phyloP scores from a whole-genome alignment of 768 basidiomycete genomes.

The Trametes punicea region DNA sequence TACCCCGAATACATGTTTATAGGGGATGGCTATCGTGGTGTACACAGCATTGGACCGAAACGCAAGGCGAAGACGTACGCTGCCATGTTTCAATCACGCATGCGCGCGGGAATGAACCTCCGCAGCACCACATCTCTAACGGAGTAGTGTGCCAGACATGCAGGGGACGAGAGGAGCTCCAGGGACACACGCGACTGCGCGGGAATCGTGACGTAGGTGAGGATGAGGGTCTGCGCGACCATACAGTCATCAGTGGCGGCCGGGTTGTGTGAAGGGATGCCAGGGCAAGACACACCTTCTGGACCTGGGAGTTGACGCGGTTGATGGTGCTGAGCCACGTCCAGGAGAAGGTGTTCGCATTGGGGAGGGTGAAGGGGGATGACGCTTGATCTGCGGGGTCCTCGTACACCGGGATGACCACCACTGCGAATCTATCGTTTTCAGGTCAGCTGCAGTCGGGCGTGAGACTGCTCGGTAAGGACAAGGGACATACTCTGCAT shows the following conservation, averaged over 20 bases:
- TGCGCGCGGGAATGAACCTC: constrained; percentile 86
- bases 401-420: constrained; percentile 90
- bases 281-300: constrained; percentile 60
- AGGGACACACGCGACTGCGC: constrained; percentile 54
- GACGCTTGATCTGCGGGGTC: constrained; percentile 66
- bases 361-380: constrained; percentile 64
- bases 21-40: no score
- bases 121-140: constrained; percentile 82
- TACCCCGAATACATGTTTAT: no score
- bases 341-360: constrained; percentile 79
- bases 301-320: constrained; percentile 93
- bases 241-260: not conserved
- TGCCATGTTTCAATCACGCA: constrained; percentile 64
- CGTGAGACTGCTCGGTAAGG: not conserved
- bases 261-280: not conserved
- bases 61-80: not conserved
- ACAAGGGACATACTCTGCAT: constrained; percentile 76
- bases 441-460: not conserved
- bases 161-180: constrained; percentile 61
- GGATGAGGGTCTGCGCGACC: constrained; percentile 71
- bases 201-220: constrained; percentile 93
- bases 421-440: constrained; percentile 74
- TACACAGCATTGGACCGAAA: not conserved
- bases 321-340: constrained; percentile 97
- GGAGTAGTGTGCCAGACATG: constrained; percentile 71